phyloP scores from a whole-genome alignment of 495 filamentous ascomycete species.

The Aspergillus campestris region DNA sequence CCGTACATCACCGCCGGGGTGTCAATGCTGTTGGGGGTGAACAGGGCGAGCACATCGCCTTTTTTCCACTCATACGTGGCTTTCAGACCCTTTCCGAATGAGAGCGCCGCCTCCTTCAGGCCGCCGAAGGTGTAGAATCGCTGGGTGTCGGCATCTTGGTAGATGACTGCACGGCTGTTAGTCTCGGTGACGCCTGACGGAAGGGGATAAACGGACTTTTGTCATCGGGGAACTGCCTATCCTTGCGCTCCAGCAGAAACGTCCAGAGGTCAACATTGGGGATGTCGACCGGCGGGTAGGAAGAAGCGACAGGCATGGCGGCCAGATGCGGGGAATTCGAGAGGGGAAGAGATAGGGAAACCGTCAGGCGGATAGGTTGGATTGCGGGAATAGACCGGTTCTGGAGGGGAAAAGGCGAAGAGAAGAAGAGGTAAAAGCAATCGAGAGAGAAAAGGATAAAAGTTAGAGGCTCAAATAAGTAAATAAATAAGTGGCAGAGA shows the following conservation, averaged over 20 bases:
- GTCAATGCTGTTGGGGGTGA: conserved; percentile 70
- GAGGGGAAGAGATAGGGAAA: background rate
- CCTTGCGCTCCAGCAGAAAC: conserved; percentile 71
- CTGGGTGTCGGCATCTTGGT: conserved; percentile 63
- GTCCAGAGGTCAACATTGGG: conserved; percentile 57
- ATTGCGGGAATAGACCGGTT: background rate
- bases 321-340: conserved; percentile 15
- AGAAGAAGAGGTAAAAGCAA: background rate
- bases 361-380: background rate
- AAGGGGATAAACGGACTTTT: conserved; percentile 22
- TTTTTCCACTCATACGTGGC: conserved; percentile 66
- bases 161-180: conserved; percentile 56
- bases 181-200: background rate
- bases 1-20: conserved; percentile 67
- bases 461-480: background rate
- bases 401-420: background rate
- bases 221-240: conserved; percentile 55
- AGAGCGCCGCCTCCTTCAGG: conserved; percentile 52
- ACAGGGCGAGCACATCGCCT: conserved; percentile 67
- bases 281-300: conserved; percentile 29
- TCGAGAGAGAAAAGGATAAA: background rate
- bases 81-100: conserved; percentile 75
- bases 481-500: background rate
- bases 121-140: conserved; percentile 69
- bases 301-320: conserved; percentile 35